Evolutionary conservation across 768 basidiomycete genomes (phyloP).

Genomic region (Kwoniella sp.): DNA sequence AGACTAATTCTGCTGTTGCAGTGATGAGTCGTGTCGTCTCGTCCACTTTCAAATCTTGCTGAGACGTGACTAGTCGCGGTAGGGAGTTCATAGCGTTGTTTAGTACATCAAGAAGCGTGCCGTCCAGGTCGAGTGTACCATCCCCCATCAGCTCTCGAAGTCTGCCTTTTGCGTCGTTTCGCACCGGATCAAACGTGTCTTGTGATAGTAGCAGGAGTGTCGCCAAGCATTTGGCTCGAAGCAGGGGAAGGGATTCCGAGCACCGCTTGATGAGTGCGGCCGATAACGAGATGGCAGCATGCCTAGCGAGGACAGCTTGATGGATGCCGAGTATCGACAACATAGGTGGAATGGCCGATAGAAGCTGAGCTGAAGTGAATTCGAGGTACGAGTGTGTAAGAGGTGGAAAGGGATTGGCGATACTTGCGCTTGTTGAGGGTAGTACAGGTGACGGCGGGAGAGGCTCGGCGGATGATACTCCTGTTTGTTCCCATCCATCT

Average conservation of each 20-base stretch:
- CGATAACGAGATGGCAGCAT: conserved; percentile 26
- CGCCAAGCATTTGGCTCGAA: conserved; percentile 69
- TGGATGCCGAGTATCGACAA: conserved; percentile 61
- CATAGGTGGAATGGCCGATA: conserved; percentile 77
- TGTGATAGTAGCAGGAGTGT: conserved; percentile 69
- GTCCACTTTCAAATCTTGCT: conserved; percentile 73
- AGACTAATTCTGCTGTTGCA: conserved; percentile 67
- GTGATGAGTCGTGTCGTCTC: conserved; percentile 70
- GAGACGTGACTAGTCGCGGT: conserved; percentile 70
- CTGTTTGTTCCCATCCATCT: conserved; percentile 33
- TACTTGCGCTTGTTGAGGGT: conserved; percentile 8
- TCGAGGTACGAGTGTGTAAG: conserved; percentile 77
- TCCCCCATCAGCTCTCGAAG: conserved; percentile 23
- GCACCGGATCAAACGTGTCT: conserved; percentile 47
- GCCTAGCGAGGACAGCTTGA: conserved; percentile 36
- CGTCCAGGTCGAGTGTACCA: conserved; percentile 51
- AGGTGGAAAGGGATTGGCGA: conserved; percentile 59
- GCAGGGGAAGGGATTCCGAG: conserved; percentile 64
- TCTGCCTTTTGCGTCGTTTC: conserved; percentile 19
- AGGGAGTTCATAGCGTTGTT: conserved; percentile 69
- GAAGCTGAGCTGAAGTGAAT: conserved; percentile 78
- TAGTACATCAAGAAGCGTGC: conserved; percentile 66
- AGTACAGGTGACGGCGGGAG: conserved; percentile 32
- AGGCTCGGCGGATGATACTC: conserved; percentile 1
- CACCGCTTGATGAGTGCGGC: conserved; percentile 23